Evolutionary conservation across 345 rosid species (phyloP), one percentile per base, ranked within the genome.

Genomic region (Conringia planisiliqua): DNA sequence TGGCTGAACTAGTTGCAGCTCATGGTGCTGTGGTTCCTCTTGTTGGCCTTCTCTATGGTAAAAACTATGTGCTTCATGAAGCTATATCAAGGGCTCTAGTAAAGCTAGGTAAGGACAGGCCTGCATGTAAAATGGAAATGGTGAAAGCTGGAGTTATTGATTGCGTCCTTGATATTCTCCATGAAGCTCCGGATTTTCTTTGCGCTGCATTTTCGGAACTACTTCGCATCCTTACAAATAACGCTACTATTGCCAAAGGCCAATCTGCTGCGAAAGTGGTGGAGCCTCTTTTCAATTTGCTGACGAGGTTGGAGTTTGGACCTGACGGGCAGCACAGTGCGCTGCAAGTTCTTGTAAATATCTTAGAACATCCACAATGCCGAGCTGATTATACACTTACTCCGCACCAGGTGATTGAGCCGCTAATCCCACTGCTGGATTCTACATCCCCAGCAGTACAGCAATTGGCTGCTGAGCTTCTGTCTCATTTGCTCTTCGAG

Each of bases 11-110:
- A 59, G 98, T 96, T 70, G 99, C 98, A 32, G 97, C 97, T 24
- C 97, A 93, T 83, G 99, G 98, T 36, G 98, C 99, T 30, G 98
- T 96, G 60, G 82, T 92, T 76, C 99, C 99, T 80, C 96, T 96
- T 78, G 98, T 92, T 68, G 93, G 97, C 75, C 98, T 96, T 85
- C 96, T 96, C 40, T 85, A 85, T 76, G 98, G 99, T 54, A 88
- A 78, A 77, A 92, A 86, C 77, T 92, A 79, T 81, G 82, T 86
- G 84, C 97, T 96, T 82, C 99, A 92, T 70, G 99, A 96, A 80
- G 92, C 97, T 58, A 88, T 90, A 72, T 92, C 99, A 24, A 84
- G 98, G 81, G 96, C 95, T 60, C 88, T 96, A 20, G 98, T 96
- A 78, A 90, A 92, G 90, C 65, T 96, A 79, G 99, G 99, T 50